These are phyloP conservation scores for Pharus latifolius DNA, from an alignment of 176 grass and related monocot genomes.

Conservation along the genomic window DNA sequence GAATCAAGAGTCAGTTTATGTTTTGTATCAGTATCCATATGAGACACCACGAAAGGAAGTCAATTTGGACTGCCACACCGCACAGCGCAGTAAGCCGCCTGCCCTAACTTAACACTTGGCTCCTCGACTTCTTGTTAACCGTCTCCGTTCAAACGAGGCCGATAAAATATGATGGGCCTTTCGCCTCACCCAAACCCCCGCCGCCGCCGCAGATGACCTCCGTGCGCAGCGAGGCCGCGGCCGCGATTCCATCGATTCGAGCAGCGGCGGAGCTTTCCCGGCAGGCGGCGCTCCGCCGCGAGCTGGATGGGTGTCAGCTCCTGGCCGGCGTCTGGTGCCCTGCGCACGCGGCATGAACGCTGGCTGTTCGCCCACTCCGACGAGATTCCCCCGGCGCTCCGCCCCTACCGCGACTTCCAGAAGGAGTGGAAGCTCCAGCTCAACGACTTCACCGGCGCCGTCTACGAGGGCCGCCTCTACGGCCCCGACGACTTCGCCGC, in stretches of 20 bases:
- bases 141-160: too few species aligned
- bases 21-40: too few species aligned
- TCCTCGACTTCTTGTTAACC: too few species aligned
- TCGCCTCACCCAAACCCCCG: too few species aligned
- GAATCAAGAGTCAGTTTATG: too few species aligned
- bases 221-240: background rate
- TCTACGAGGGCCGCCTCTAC: conserved; percentile 46
- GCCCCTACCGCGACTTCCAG: conserved; percentile 45
- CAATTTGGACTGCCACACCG: too few species aligned
- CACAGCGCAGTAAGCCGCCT: too few species aligned
- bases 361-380: conserved; percentile 55
- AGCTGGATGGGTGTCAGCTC: conserved; percentile 37
- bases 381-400: too few species aligned
- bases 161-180: too few species aligned
- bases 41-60: too few species aligned
- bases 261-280: conserved; percentile 13
- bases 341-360: conserved; percentile 48
- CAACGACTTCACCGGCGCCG: conserved; percentile 51
- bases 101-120: too few species aligned
- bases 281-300: conserved; percentile 14
- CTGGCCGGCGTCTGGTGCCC: conserved; percentile 39
- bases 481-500: conserved; percentile 40
- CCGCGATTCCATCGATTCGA: conserved; percentile 20
- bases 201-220: background rate
- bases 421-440: conserved; percentile 36